Evolutionary conservation across 108 stramenopile genomes (phyloP).

Genomic region (Pseudonitzschia pungens): DNA sequence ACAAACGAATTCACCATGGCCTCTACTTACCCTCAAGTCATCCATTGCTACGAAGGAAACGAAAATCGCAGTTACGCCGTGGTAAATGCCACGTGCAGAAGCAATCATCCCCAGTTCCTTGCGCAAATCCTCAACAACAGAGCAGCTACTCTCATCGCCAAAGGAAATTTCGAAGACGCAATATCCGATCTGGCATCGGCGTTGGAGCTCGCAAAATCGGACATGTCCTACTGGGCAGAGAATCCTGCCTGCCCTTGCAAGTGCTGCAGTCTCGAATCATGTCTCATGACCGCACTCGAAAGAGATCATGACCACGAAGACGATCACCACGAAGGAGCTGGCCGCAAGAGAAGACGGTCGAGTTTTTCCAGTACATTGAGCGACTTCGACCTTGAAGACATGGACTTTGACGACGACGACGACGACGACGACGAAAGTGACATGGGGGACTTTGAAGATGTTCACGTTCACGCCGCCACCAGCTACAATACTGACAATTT

Average conservation of each 20-base stretch:
- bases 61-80: background rate
- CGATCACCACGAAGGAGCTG: background rate
- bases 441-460: background rate
- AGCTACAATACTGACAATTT: background rate
- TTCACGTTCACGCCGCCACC: background rate
- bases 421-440: background rate
- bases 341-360: background rate
- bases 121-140: slow-evolving; percentile 32
- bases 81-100: background rate
- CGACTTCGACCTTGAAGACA: background rate
- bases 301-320: background rate
- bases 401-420: background rate
- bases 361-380: background rate
- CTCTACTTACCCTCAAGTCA: too few relatives aligned
- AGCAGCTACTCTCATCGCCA: background rate
- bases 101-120: background rate
- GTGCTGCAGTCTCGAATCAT: background rate
- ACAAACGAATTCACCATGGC: too few relatives aligned
- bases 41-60: background rate
- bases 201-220: slow-evolving; percentile 1
- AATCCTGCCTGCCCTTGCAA: background rate
- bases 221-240: background rate
- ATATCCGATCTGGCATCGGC: slow-evolving; percentile 9
- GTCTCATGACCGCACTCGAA: background rate
- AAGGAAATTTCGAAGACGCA: slow-evolving; percentile 16